Conservation (phyloP, 78 protist species). For the Dictyostelium citrinum region DNA sequence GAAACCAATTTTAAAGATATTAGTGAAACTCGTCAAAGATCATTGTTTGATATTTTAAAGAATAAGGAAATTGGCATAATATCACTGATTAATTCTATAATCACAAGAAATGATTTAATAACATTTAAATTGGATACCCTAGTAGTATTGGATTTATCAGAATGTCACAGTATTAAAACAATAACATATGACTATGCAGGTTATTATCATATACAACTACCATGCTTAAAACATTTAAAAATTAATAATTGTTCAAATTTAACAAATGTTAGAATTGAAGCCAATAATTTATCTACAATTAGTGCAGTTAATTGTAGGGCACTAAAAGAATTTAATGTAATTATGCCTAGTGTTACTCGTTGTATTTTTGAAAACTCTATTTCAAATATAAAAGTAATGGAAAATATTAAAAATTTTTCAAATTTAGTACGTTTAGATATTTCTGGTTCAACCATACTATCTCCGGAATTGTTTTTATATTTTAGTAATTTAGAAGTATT, state of each 20-base stretch:
- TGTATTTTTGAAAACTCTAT: not conserved
- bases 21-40: not conserved
- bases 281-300: not conserved
- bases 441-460: not conserved
- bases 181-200: not conserved
- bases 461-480: not conserved
- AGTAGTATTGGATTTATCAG: not conserved
- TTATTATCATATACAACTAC: not conserved
- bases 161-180: not conserved
- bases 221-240: not conserved
- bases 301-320: not conserved
- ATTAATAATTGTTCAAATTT: not conserved
- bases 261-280: not conserved
- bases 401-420: not conserved
- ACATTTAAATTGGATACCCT: not conserved
- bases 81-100: not conserved
- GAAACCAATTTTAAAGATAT: not conserved
- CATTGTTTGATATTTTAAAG: not conserved
- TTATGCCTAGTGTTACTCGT: not conserved
- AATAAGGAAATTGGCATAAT: not conserved
- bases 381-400: not conserved
- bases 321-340: not conserved
- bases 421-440: not conserved
- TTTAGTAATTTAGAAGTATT: not conserved
- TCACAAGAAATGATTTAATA: not conserved